Base-by-base conservation (phyloP, 2,329 filamentous ascomycete genomes). In the Hymenoscyphus infarciens region DNA sequence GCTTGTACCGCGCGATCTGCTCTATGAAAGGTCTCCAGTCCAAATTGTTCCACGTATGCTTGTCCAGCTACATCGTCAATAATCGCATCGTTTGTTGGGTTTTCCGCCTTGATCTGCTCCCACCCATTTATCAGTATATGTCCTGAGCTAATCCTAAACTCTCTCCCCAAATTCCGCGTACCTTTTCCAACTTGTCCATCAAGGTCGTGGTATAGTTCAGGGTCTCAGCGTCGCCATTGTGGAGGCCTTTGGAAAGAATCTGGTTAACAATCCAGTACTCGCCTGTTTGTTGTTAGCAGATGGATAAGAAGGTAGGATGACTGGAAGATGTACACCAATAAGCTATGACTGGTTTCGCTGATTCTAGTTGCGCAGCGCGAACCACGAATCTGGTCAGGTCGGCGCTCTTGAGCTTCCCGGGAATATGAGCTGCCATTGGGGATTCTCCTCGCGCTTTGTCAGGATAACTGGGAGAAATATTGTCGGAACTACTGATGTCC, bases 31-130 rank as follows among this genome's bases (percentile, higher is more conserved):
- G 92, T 93, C 72, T 97, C 90, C 67, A 94, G 81, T 0, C 89
- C 94, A 75, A 99, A 99, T 74, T 97, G 90, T 76, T 98, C 93
- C 56, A 98, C 88, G 71, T 97, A 97, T 60, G 92, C 92, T 76
- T 93, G 91, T 1, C 92, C 94, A 3, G 90, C 91, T 1, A 87
- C 80, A 70, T 97, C 93, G 76, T 98, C 94, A 5, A 85, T 82
- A 60, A 98, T 87, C 16, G 92, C 90, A 73, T 96, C 91, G 72
- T 98, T 91, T 56, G 84, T 82, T 10, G 87, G 81, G 72, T 94
- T 87, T 62, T 90, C 84, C 11, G 79, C 79, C 79, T 95, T 95
- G 66, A 85, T 88, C 82, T 89, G 69, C 25, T 2, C 4, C 27
- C 16, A 33, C 7, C n/a, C n/a, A 25, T 6, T 49, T 3, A 5